A percentile compares a stretch with the other conserved stretches of the same genome.
Evolutionary conservation across 192 early-diverging fungal genomes (phyloP).

Genomic region (Cetraspora pellucida): DNA sequence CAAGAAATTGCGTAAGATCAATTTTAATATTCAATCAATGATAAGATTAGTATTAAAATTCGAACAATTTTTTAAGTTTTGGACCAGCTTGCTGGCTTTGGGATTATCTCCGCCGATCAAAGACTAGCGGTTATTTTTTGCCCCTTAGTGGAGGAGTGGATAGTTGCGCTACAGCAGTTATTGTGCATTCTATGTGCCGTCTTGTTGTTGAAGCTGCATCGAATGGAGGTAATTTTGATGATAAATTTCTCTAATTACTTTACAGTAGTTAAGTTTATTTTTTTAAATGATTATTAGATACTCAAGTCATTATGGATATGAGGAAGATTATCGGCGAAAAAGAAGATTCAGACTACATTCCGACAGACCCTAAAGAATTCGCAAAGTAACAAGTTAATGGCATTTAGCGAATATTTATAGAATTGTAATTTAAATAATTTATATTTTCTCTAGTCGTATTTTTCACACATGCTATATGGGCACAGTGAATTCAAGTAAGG

Average conservation of each 20-base stretch:
- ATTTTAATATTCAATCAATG: slow-evolving; percentile 26
- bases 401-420: too few relatives aligned
- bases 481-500: slow-evolving; percentile 83
- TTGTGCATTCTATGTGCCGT: slow-evolving; percentile 91
- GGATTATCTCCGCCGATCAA: slow-evolving; percentile 96
- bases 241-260: neutral
- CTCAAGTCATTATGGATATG: slow-evolving; percentile 75
- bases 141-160: slow-evolving; percentile 98
- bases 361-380: slow-evolving; percentile 79
- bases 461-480: slow-evolving; percentile 99
- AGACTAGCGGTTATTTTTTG: slow-evolving; percentile 88
- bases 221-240: slow-evolving; percentile 50
- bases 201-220: slow-evolving; percentile 70
- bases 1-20: slow-evolving; percentile 78
- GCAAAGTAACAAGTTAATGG: slow-evolving; percentile 49
- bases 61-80: slow-evolving; percentile 45
- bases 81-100: slow-evolving; percentile 99
- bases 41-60: neutral
- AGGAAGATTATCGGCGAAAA: slow-evolving; percentile 62
- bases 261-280: neutral
- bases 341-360: slow-evolving; percentile 65
- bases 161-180: slow-evolving; percentile 85
- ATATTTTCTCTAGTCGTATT: slow-evolving; percentile 52
- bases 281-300: slow-evolving; percentile 18
- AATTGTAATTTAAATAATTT: neutral